phyloP scores from a whole-genome alignment of 2,329 filamentous ascomycete genomes.

The Ophiocordyceps sinensis region DNA sequence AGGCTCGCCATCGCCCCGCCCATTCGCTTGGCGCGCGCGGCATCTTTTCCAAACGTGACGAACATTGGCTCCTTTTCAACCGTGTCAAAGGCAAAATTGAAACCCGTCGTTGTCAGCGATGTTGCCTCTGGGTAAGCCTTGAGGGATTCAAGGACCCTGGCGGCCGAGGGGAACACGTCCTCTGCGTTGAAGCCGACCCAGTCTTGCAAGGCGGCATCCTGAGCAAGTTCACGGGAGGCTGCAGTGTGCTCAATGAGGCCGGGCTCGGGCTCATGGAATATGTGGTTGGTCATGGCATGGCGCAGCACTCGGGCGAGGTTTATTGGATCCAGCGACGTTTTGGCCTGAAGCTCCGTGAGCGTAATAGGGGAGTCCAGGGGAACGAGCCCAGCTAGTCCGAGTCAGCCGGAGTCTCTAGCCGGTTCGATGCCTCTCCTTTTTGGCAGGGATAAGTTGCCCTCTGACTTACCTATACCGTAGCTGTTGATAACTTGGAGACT shows the following conservation, averaged over 20 bases:
- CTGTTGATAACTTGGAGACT: slow-evolving; percentile 35
- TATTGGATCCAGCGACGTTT: slow-evolving; percentile 29
- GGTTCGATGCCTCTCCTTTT: neutral
- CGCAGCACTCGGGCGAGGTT: slow-evolving; percentile 37
- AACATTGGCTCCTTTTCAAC: slow-evolving; percentile 39
- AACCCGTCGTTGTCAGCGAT: slow-evolving; percentile 32
- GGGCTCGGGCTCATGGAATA: slow-evolving; percentile 37
- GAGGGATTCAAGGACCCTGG: slow-evolving; percentile 30
- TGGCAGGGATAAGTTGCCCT: neutral
- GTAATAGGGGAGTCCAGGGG: slow-evolving; percentile 30
- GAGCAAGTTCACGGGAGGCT: slow-evolving; percentile 33
- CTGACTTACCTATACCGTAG: slow-evolving; percentile 28
- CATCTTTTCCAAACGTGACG: slow-evolving; percentile 33
- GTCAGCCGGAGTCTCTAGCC: neutral
- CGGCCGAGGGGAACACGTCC: slow-evolving; percentile 35
- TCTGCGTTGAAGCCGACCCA: slow-evolving; percentile 42
- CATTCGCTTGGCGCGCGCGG: slow-evolving; percentile 33
- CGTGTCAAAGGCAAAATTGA: slow-evolving; percentile 35
- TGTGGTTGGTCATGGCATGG: slow-evolving; percentile 40
- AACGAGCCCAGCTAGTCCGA: slow-evolving; percentile 30
- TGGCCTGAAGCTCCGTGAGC: slow-evolving; percentile 28
- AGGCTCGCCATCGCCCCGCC: slow-evolving; percentile 40
- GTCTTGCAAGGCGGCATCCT: slow-evolving; percentile 31
- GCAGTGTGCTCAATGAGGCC: slow-evolving; percentile 40
- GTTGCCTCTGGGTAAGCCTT: slow-evolving; percentile 30